phyloP scores from a whole-genome alignment of 2,329 filamentous ascomycete genomes.

The Sporothrix sp. region DNA sequence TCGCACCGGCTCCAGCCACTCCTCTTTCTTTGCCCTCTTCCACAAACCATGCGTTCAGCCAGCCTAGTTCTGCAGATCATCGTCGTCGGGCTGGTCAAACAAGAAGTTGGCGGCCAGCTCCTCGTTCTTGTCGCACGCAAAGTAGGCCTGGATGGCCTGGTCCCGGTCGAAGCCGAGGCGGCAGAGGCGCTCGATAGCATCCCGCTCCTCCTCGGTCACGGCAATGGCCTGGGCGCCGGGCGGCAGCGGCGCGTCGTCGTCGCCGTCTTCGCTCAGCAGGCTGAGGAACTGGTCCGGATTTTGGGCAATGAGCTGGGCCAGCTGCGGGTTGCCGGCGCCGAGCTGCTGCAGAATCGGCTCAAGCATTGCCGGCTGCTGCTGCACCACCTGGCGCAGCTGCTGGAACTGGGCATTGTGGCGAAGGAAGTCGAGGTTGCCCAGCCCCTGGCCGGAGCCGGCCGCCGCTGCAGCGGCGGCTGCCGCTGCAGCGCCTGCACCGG shows the following conservation, averaged over 20 bases:
- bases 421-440: slow-evolving; percentile 83
- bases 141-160: slow-evolving; percentile 94
- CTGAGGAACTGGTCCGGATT: slow-evolving; percentile 91
- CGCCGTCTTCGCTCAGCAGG: slow-evolving; percentile 77
- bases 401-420: slow-evolving; percentile 96
- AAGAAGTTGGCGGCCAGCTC: slow-evolving; percentile 96
- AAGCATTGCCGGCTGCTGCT: slow-evolving; percentile 96
- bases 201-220: slow-evolving; percentile 91
- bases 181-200: slow-evolving; percentile 92
- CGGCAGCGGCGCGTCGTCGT: slow-evolving; percentile 74
- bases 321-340: slow-evolving; percentile 84
- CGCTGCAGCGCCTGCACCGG: slow-evolving; percentile 30
- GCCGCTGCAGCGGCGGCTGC: slow-evolving; percentile 35
- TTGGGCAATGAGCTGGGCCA: slow-evolving; percentile 82
- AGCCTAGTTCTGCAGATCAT: too few relatives aligned
- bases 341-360: slow-evolving; percentile 97
- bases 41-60: slow-evolving; percentile 15
- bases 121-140: slow-evolving; percentile 99
- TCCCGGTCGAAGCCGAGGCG: slow-evolving; percentile 88
- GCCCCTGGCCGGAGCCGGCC: slow-evolving; percentile 34
- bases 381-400: slow-evolving; percentile 91
- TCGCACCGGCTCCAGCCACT: not conserved
- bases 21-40: not conserved
- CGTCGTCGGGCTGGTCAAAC: slow-evolving; percentile 92
- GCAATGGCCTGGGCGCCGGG: slow-evolving; percentile 82